Evolutionary conservation across 768 basidiomycete genomes (phyloP).

Genomic region (Rhizopogon vesiculosus): DNA sequence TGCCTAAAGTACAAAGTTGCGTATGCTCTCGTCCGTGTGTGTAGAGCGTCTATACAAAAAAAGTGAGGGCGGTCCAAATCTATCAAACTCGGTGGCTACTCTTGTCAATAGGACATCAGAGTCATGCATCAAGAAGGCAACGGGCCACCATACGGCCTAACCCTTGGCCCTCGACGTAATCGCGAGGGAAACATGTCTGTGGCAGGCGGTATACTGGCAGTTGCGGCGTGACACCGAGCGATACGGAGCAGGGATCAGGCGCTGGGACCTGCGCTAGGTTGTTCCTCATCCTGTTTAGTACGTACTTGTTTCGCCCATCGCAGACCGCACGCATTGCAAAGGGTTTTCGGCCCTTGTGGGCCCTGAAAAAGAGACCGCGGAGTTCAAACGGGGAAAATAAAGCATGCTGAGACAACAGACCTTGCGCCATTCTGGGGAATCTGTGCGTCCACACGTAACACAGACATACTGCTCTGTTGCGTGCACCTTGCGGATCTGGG

Average conservation of each 20-base stretch:
- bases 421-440: slow-evolving; percentile 98
- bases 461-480: slow-evolving; percentile 76
- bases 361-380: slow-evolving; percentile 45
- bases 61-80: not conserved
- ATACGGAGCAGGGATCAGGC: slow-evolving; percentile 6
- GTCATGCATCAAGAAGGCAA: not conserved
- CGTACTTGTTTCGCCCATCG: slow-evolving; percentile 83
- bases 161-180: not conserved
- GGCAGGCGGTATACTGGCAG: not conserved
- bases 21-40: slow-evolving; percentile 9
- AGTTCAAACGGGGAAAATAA: slow-evolving; percentile 13
- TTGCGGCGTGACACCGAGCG: not conserved
- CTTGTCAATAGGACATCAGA: not conserved
- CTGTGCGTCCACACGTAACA: slow-evolving; percentile 88
- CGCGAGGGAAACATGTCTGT: not conserved
- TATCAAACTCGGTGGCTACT: not conserved
- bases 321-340: slow-evolving; percentile 95
- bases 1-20: slow-evolving; percentile 1
- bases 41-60: slow-evolving; percentile 12
- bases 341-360: slow-evolving; percentile 92
- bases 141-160: not conserved
- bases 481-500: slow-evolving; percentile 34
- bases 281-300: slow-evolving; percentile 32
- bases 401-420: slow-evolving; percentile 25
- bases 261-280: slow-evolving; percentile 18